Evolutionary conservation across 2,329 filamentous ascomycete species (phyloP).

Genomic region (Rutstroemia sp.): DNA sequence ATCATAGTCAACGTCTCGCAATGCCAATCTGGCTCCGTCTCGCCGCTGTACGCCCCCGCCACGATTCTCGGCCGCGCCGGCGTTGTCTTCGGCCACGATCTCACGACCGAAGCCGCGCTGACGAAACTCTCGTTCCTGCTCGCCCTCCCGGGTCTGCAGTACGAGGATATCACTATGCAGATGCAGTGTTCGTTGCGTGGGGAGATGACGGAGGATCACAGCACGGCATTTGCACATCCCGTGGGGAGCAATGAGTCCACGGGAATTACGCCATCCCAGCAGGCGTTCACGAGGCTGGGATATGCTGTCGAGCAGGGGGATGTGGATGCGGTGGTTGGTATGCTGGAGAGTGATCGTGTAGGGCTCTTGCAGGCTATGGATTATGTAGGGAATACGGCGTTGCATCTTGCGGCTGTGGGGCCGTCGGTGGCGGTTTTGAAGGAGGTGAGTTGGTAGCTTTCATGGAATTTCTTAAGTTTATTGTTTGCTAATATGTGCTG

Average conservation of each 20-base stretch:
- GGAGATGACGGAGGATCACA: slow-evolving; percentile 48
- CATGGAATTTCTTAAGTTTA: background rate
- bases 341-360: slow-evolving; percentile 25
- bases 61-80: slow-evolving; percentile 57
- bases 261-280: slow-evolving; percentile 37
- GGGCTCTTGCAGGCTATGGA: slow-evolving; percentile 30
- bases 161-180: slow-evolving; percentile 49
- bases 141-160: slow-evolving; percentile 47
- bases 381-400: slow-evolving; percentile 33
- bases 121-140: slow-evolving; percentile 40
- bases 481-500: background rate
- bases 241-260: slow-evolving; percentile 23
- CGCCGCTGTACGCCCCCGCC: slow-evolving; percentile 49
- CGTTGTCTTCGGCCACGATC: slow-evolving; percentile 60
- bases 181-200: slow-evolving; percentile 59
- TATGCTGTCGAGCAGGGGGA: slow-evolving; percentile 57
- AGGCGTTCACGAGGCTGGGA: slow-evolving; percentile 51
- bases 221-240: slow-evolving; percentile 48
- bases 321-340: slow-evolving; percentile 32
- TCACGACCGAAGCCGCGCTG: slow-evolving; percentile 51
- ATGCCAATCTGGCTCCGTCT: slow-evolving; percentile 47
- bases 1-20: slow-evolving; percentile 69
- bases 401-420: slow-evolving; percentile 33
- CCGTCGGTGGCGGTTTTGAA: slow-evolving; percentile 48
- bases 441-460: slow-evolving; percentile 34